A percentile compares a stretch with the other conserved stretches of the same genome.
These are phyloP conservation scores for Daldinia loculata DNA, from an alignment of 495 filamentous ascomycete species.

Conservation along the genomic window DNA sequence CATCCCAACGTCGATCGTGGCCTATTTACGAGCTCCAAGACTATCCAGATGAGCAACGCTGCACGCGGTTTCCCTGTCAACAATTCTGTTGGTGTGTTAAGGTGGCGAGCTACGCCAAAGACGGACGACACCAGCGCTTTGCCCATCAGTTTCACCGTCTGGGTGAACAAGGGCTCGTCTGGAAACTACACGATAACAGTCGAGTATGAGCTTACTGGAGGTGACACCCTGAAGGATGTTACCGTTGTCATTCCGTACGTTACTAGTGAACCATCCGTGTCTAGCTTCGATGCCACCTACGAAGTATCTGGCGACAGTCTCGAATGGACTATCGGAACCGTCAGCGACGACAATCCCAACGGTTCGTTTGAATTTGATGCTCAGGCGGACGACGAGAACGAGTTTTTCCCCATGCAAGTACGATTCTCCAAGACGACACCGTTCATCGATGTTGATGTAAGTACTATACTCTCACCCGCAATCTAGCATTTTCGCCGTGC, in stretches of 20 bases:
- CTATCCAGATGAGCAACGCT: slow-evolving; percentile 84
- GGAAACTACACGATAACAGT: slow-evolving; percentile 84
- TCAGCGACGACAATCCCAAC: slow-evolving; percentile 79
- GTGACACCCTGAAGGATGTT: slow-evolving; percentile 79
- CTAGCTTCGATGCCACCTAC: slow-evolving; percentile 91
- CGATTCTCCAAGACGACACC: slow-evolving; percentile 86
- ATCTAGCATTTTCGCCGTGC: slow-evolving; percentile 1
- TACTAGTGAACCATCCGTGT: slow-evolving; percentile 83
- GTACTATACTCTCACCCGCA: slow-evolving; percentile 35
- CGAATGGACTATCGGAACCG: slow-evolving; percentile 88
- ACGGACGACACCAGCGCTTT: slow-evolving; percentile 75
- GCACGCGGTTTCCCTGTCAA: slow-evolving; percentile 90
- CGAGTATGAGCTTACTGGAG: slow-evolving; percentile 89
- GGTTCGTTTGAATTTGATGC: slow-evolving; percentile 96
- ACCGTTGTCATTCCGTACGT: slow-evolving; percentile 85
- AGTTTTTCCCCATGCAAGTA: slow-evolving; percentile 97
- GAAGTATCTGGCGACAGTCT: slow-evolving; percentile 92
- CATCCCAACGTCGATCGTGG: slow-evolving; percentile 94
- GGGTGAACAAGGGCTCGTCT: slow-evolving; percentile 86
- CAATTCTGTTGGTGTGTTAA: slow-evolving; percentile 85
- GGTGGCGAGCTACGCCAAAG: slow-evolving; percentile 83
- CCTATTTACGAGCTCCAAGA: slow-evolving; percentile 77
- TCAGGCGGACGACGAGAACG: slow-evolving; percentile 80
- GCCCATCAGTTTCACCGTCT: slow-evolving; percentile 93
- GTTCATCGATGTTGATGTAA: slow-evolving; percentile 90